A percentile compares a stretch with the other conserved stretches of the same genome.
Evolutionary conservation across 2,329 filamentous ascomycete species (phyloP).

Genomic region (Aspergillus oerlinghausenensis): DNA sequence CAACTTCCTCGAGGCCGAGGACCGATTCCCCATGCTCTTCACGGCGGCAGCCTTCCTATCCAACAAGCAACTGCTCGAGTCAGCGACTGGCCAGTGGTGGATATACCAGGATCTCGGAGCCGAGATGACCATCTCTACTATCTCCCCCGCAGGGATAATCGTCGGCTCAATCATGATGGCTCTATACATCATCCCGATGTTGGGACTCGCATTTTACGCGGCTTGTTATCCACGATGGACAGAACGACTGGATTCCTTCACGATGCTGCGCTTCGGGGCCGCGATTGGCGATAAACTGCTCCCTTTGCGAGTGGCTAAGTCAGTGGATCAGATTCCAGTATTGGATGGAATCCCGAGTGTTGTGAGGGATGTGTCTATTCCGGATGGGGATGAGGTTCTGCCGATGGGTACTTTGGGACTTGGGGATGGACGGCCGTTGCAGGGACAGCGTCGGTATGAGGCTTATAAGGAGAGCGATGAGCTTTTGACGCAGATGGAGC

Average conservation of each 20-base stretch:
- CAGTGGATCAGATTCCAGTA: neutral
- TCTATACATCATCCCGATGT: conserved; percentile 7
- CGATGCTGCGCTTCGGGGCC: conserved; percentile 17
- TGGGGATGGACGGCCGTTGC: neutral
- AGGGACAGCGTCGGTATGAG: neutral
- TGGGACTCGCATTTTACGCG: conserved; percentile 13
- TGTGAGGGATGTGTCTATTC: neutral
- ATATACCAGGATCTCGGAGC: neutral
- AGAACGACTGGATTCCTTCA: conserved; percentile 14
- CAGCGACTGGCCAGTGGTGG: neutral
- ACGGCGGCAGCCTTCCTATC: neutral
- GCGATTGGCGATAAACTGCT: conserved; percentile 1
- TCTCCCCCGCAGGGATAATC: conserved; percentile 6
- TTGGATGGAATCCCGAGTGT: neutral
- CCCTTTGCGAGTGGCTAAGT: neutral
- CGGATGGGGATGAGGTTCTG: neutral
- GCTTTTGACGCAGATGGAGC: neutral
- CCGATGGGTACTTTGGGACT: neutral
- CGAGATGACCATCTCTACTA: conserved; percentile 4
- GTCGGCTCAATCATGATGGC: conserved; percentile 9
- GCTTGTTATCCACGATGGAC: conserved; percentile 14
- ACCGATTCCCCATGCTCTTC: neutral
- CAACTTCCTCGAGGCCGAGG: neutral
- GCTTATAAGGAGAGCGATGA: neutral
- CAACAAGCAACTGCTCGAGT: neutral